Evolutionary conservation across 2,329 filamentous ascomycete species (phyloP).

Genomic region (Exophiala xenobiotica): DNA sequence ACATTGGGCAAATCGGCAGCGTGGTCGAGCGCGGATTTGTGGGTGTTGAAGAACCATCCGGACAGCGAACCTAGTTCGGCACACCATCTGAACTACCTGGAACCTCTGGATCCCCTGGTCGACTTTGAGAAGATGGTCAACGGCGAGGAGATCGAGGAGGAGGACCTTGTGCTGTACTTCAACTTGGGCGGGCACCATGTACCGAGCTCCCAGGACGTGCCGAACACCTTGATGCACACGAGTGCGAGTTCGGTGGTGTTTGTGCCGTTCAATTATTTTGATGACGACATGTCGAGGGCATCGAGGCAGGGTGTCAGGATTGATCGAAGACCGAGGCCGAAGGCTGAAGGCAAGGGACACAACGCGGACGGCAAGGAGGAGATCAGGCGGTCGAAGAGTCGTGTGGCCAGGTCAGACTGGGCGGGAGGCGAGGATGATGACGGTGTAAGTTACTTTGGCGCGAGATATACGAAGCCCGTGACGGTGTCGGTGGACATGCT

Average conservation of each 20-base stretch:
- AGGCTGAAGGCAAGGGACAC: neutral
- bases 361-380: slow-evolving; percentile 10
- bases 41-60: slow-evolving; percentile 20
- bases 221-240: slow-evolving; percentile 35
- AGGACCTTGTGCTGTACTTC: slow-evolving; percentile 49
- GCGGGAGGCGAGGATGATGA: neutral
- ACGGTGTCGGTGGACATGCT: slow-evolving; percentile 13
- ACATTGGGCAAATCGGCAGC: slow-evolving; percentile 18
- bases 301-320: slow-evolving; percentile 18
- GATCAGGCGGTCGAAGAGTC: slow-evolving; percentile 1
- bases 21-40: slow-evolving; percentile 23
- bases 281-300: slow-evolving; percentile 14
- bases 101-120: slow-evolving; percentile 14
- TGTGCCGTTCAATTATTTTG: slow-evolving; percentile 27
- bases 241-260: slow-evolving; percentile 24
- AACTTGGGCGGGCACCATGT: slow-evolving; percentile 56
- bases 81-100: slow-evolving; percentile 20
- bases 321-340: slow-evolving; percentile 5
- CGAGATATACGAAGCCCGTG: slow-evolving; percentile 10
- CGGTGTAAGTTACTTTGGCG: slow-evolving; percentile 16
- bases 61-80: slow-evolving; percentile 19
- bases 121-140: slow-evolving; percentile 22
- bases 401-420: neutral
- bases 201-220: slow-evolving; percentile 42
- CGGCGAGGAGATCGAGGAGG: slow-evolving; percentile 13